Evolutionary conservation across 495 filamentous ascomycete genomes (phyloP).

Genomic region (Evernia prunastri): DNA sequence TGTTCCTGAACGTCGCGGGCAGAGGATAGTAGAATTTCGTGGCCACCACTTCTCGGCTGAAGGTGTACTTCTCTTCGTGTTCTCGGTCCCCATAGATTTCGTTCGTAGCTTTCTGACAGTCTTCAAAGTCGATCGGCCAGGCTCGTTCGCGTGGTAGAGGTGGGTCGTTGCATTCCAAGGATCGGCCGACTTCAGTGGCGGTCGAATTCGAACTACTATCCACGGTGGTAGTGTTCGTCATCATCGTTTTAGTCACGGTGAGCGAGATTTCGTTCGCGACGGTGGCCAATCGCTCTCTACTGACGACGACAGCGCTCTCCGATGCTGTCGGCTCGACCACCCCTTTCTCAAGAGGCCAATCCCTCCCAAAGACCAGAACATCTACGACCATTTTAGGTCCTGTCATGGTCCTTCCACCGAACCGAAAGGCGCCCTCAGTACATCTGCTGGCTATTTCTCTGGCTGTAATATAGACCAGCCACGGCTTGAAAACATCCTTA

Average conservation of each 20-base stretch:
- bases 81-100: neutral
- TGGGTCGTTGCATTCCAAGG: neutral
- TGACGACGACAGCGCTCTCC: neutral
- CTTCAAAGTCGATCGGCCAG: neutral
- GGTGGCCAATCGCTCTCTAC: neutral
- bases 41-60: neutral
- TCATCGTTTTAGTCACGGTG: neutral
- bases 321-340: neutral
- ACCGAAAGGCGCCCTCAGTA: neutral
- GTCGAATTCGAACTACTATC: neutral
- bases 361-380: neutral
- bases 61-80: neutral
- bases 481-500: neutral
- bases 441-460: neutral
- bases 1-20: neutral
- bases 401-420: neutral
- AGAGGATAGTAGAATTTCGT: neutral
- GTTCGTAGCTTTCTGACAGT: neutral
- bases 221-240: neutral
- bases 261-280: neutral
- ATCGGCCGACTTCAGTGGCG: neutral
- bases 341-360: neutral
- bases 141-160: neutral
- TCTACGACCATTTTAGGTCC: conserved; percentile 9
- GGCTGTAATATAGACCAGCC: conserved; percentile 1